Base-by-base conservation (phyloP, 208 protist genomes). In the Leishmania guyanensis region DNA sequence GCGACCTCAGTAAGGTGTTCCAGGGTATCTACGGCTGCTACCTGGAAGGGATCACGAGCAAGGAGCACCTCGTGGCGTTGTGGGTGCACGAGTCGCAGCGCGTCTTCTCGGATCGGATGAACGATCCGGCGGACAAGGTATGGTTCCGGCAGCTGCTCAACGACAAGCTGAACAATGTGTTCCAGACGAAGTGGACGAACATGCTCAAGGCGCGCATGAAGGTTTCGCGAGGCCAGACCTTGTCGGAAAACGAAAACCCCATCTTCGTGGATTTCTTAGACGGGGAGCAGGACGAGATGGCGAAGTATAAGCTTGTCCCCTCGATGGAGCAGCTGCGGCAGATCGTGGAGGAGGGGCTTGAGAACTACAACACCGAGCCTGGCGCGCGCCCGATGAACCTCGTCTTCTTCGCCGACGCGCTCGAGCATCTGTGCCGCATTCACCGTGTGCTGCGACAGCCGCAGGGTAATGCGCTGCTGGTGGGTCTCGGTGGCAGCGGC, bases 51-150 rank as follows among this genome's bases (percentile, higher is more conserved):
- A 87, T 98, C 72, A 95, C 97, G 64, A 95, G 92, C 81, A 97
- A 96, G 90, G 98, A 99, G 80, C 89, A 95, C 80, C 86, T 99
- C 65, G 93, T 99, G 43, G 91, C 95, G 64, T 86, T 99, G 68
- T 99, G 99, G 99, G 92, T 98, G 70, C 99, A 99, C 89, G 99
- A 99, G 91, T 98, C 94, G 83, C 94, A 96, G 78, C 96, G 99
- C 82, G 98, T 99, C 58, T 99, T 99, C 88, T 88, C 95, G 33
- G 99, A 99, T 86, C 92, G 98, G 62, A 97, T 99, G 85, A 97
- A 98, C 83, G 90, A 97, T 85, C 82, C 92, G 26, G 90, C 93
- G 9, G 99, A 99, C 89, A 94, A 96, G 79, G 64, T 75, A 36
- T 98, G 93, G 95, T 99, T 99, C 91, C 89, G 92, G 70, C 89